Conservation (phyloP, 805 yeast genomes). For the Vanderwaltozyma yarrowii region DNA sequence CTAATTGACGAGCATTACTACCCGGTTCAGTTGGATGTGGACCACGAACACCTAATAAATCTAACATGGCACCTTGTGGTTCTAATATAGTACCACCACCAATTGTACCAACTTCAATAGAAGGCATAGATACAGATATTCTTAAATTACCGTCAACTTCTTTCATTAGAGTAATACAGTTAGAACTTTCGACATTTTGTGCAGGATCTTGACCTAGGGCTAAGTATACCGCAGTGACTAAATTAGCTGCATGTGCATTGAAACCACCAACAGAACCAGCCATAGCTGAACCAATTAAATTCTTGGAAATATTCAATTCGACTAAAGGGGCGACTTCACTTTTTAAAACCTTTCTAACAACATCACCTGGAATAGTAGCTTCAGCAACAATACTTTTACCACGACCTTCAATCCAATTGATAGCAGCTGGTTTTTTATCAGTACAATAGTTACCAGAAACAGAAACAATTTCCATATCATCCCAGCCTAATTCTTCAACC, state of each 20-base stretch:
- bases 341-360: conserved; percentile 74
- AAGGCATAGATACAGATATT: conserved; percentile 98
- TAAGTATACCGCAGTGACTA: conserved; percentile 85
- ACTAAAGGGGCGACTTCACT: conserved; percentile 89
- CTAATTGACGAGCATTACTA: conserved; percentile 86
- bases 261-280: conserved; percentile 98
- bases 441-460: conserved; percentile 97
- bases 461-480: conserved; percentile 86
- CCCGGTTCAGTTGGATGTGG: conserved; percentile 94
- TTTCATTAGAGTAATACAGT: conserved; percentile 93
- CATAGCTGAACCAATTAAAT: conserved; percentile 93
- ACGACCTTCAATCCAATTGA: conserved; percentile 99
- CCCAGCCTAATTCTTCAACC: conserved; percentile 84
- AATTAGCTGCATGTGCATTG: conserved; percentile 96
- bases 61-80: conserved; percentile 95
- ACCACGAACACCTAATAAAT: conserved; percentile 87
- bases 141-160: conserved; percentile 72
- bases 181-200: conserved; percentile 94
- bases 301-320: conserved; percentile 79
- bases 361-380: conserved; percentile 75
- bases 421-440: conserved; percentile 96
- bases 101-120: conserved; percentile 96
- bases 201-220: conserved; percentile 99
- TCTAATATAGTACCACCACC: conserved; percentile 98
- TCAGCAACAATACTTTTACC: conserved; percentile 98